Conservation (phyloP, 2,329 filamentous ascomycete species). For the Fusarium sp. region DNA sequence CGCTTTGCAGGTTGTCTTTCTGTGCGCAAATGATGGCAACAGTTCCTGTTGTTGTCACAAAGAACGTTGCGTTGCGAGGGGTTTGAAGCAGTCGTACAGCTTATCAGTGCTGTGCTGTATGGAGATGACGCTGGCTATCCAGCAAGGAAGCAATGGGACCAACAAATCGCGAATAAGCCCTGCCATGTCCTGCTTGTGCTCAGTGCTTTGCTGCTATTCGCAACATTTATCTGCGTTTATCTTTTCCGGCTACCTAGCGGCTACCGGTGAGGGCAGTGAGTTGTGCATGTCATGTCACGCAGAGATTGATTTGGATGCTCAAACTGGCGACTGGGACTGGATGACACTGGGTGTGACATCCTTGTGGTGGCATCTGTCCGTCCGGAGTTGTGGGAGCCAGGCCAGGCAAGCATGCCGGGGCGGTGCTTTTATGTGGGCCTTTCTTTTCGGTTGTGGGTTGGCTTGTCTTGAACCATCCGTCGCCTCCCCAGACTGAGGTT, state of each 20-base stretch:
- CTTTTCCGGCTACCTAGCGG: slow-evolving; percentile 27
- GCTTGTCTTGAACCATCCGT: slow-evolving; percentile 35
- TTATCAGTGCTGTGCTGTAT: slow-evolving; percentile 31
- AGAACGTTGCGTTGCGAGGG: slow-evolving; percentile 26
- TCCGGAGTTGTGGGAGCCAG: slow-evolving; percentile 41
- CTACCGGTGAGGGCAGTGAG: slow-evolving; percentile 32
- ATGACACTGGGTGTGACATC: slow-evolving; percentile 39
- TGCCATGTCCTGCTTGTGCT: slow-evolving; percentile 4
- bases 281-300: slow-evolving; percentile 47
- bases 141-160: slow-evolving; percentile 21
- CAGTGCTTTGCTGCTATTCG: slow-evolving; percentile 2
- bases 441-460: slow-evolving; percentile 28
- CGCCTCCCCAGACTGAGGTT: slow-evolving; percentile 31
- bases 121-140: slow-evolving; percentile 42
- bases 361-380: slow-evolving; percentile 42
- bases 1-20: slow-evolving; percentile 15
- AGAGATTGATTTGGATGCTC: slow-evolving; percentile 35
- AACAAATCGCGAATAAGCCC: slow-evolving; percentile 11
- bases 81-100: slow-evolving; percentile 26
- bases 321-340: slow-evolving; percentile 12
- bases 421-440: slow-evolving; percentile 44
- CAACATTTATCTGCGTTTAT: slow-evolving; percentile 11
- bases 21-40: slow-evolving; percentile 9
- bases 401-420: slow-evolving; percentile 39
- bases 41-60: slow-evolving; percentile 11